Conservation (phyloP, 257 asterid genomes). For the Fraxinus anomala region DNA sequence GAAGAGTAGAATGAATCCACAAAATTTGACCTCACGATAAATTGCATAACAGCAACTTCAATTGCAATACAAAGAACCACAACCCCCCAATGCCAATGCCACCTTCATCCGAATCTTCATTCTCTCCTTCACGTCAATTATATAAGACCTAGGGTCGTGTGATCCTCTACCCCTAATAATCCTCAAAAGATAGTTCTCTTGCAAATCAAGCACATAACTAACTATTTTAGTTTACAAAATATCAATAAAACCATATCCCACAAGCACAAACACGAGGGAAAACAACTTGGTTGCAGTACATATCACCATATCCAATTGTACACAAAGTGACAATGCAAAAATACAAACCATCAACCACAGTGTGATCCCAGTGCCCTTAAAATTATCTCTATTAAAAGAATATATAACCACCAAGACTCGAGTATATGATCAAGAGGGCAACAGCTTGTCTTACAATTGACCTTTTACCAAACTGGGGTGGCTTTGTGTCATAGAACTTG, state of each 20-base stretch:
- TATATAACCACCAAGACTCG: constrained; percentile 75
- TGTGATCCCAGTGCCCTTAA: constrained; percentile 62
- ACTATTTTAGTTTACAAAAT: constrained; percentile 86
- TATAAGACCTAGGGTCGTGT: constrained; percentile 62
- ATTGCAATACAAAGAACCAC: constrained; percentile 84
- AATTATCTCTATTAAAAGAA: constrained; percentile 55
- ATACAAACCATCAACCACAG: constrained; percentile 87
- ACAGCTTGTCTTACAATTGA: constrained; percentile 71
- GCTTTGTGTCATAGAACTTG: constrained; percentile 20
- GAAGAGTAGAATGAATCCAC: constrained; percentile 82
- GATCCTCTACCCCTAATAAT: constrained; percentile 52
- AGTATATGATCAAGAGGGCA: constrained; percentile 62
- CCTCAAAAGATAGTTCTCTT: constrained; percentile 76
- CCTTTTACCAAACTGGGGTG: constrained; percentile 49
- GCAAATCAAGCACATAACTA: constrained; percentile 85
- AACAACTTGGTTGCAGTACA: constrained; percentile 68
- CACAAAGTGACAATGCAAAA: constrained; percentile 96
- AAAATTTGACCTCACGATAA: constrained; percentile 71
- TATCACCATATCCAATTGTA: constrained; percentile 95
- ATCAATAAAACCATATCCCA: constrained; percentile 90
- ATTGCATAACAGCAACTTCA: constrained; percentile 79
- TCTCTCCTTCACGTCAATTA: constrained; percentile 87
- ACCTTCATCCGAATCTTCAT: constrained; percentile 96
- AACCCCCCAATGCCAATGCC: constrained; percentile 69
- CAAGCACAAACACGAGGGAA: constrained; percentile 79